These are phyloP conservation scores for Picochlorum sp. DNA, from an alignment of 139 green algal genomes.

Conservation along the genomic window DNA sequence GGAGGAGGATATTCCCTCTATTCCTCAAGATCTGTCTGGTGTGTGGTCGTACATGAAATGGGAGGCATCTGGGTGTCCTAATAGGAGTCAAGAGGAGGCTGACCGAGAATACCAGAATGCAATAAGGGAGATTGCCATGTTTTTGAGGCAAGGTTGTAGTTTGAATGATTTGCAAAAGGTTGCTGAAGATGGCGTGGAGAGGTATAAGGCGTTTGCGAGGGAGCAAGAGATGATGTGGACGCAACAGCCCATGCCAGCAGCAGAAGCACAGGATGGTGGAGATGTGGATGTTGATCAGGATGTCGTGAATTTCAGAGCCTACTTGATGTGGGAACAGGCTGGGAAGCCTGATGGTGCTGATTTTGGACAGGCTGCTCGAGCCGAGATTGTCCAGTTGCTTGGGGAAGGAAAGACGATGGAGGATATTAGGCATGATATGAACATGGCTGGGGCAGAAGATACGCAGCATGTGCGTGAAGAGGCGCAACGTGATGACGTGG, in stretches of 20 bases:
- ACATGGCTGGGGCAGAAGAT: background rate
- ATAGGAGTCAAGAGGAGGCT: conserved; percentile 46
- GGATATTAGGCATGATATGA: conserved; percentile 22
- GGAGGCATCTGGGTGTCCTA: conserved; percentile 68
- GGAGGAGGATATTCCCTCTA: conserved; percentile 29
- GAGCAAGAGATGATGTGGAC: conserved; percentile 5
- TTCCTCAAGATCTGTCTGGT: conserved; percentile 82
- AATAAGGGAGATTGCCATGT: conserved; percentile 57
- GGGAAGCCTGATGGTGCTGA: conserved; percentile 75
- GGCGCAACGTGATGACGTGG: background rate
- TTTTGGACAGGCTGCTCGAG: conserved; percentile 39
- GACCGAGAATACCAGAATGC: conserved; percentile 48
- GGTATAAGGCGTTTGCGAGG: conserved; percentile 2
- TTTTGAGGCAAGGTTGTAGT: conserved; percentile 34
- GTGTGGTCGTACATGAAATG: conserved; percentile 95
- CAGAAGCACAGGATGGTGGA: background rate
- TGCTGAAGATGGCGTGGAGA: conserved; percentile 6
- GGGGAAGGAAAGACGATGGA: conserved; percentile 31
- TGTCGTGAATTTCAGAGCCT: conserved; percentile 66
- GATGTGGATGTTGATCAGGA: conserved; percentile 9
- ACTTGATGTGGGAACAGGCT: conserved; percentile 74
- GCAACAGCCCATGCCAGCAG: background rate
- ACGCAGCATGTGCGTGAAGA: background rate
- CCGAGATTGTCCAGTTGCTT: conserved; percentile 47
- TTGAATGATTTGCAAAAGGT: conserved; percentile 71